phyloP scores from a whole-genome alignment of 371 early-diverging fungal genomes.

The Mortierella sp. region DNA sequence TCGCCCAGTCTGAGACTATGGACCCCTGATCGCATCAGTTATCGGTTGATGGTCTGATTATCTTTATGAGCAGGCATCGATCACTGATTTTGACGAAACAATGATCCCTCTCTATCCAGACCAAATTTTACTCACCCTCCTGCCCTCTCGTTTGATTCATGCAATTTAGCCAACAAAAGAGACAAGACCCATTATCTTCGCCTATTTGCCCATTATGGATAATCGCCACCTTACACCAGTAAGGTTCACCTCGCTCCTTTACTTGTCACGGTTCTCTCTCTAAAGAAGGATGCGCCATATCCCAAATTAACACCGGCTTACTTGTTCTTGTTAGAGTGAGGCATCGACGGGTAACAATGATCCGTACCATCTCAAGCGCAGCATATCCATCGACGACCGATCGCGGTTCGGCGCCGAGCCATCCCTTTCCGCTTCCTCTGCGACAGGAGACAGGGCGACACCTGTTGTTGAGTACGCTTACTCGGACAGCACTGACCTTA shows the following conservation, averaged over 20 bases:
- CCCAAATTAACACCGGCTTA: not conserved
- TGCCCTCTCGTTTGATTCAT: not conserved
- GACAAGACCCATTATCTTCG: not conserved
- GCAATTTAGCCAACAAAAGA: not conserved
- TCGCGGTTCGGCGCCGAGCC: not conserved
- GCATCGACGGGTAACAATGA: conserved; percentile 31
- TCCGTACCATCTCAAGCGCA: conserved; percentile 31
- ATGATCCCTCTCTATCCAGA: not conserved
- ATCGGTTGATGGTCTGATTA: not conserved
- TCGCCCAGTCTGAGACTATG: not conserved
- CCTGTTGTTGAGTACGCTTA: conserved; percentile 13
- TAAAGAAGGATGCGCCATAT: not conserved
- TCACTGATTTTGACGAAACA: not conserved
- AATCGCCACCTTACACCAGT: not conserved
- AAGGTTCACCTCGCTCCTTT: not conserved
- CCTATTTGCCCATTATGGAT: not conserved
- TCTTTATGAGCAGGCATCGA: not conserved
- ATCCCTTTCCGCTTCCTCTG: not conserved
- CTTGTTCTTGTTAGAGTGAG: conserved; percentile 14
- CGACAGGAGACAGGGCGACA: not conserved
- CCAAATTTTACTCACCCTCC: not conserved
- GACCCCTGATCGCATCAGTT: not conserved
- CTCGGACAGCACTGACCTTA: conserved; percentile 27
- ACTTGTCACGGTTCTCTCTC: not conserved
- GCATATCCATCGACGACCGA: conserved; percentile 42